A percentile compares a stretch with the other conserved stretches of the same genome.
Evolutionary conservation across 2,329 filamentous ascomycete genomes (phyloP).

Genomic region (Sporothrix dimorphospora): DNA sequence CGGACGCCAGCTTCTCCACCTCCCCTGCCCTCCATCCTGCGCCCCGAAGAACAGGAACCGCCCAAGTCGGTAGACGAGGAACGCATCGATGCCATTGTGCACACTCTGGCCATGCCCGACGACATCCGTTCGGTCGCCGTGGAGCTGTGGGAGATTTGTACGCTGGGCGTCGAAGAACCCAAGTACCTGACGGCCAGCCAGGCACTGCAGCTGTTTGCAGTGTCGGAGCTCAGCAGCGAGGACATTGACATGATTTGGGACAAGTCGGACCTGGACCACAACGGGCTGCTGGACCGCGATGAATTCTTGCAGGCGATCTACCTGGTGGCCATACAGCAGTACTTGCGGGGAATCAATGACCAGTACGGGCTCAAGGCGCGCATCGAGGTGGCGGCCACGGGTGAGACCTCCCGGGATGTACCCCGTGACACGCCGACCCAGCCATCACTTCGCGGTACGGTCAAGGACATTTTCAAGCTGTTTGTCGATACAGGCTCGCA

Average conservation of each 20-base stretch:
- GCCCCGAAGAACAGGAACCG: not conserved
- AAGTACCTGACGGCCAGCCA: conserved; percentile 33
- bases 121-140: conserved; percentile 3
- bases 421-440: not conserved
- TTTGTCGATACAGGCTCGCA: conserved; percentile 20
- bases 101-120: conserved; percentile 21
- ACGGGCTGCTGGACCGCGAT: conserved; percentile 35
- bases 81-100: conserved; percentile 20
- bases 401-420: not conserved
- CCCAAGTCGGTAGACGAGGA: conserved; percentile 4
- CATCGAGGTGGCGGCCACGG: not conserved
- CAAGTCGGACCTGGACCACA: conserved; percentile 34
- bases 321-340: conserved; percentile 31
- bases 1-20: not conserved
- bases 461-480: conserved; percentile 23
- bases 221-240: conserved; percentile 31
- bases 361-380: conserved; percentile 9
- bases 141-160: conserved; percentile 11
- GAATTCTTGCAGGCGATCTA: conserved; percentile 37
- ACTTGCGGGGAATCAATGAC: conserved; percentile 18
- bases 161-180: not conserved
- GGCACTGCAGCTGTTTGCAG: conserved; percentile 34
- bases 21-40: not conserved
- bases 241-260: conserved; percentile 36
- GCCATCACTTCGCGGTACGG: conserved; percentile 14